A percentile compares a stretch with the other conserved stretches of the same genome.
Evolutionary conservation across 1,139 yeast species (phyloP).

Genomic region (Hyphopichia khmerensis): DNA sequence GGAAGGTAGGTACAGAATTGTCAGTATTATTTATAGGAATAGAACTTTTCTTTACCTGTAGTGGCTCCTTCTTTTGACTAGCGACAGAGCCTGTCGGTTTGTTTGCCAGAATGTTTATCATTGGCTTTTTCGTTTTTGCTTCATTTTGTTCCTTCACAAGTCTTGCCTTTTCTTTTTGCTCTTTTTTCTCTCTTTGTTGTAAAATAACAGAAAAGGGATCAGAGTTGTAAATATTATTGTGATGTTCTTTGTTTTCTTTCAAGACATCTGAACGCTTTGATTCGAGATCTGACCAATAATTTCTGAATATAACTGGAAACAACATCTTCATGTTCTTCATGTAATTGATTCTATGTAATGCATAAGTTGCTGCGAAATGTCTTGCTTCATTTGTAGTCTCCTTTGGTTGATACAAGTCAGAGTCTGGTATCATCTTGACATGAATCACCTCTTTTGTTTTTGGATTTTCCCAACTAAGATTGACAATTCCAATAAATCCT

Average conservation of each 20-base stretch:
- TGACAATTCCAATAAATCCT: slow-evolving; percentile 62
- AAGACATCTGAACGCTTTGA: slow-evolving; percentile 47
- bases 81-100: not conserved
- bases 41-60: not conserved
- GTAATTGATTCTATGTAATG: slow-evolving; percentile 74
- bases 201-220: slow-evolving; percentile 71
- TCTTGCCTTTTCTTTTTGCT: slow-evolving; percentile 43
- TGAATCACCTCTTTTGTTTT: slow-evolving; percentile 68
- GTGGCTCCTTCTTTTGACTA: not conserved
- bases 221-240: slow-evolving; percentile 54
- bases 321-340: slow-evolving; percentile 84
- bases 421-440: slow-evolving; percentile 63
- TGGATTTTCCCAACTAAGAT: slow-evolving; percentile 72
- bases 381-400: slow-evolving; percentile 87
- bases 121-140: slow-evolving; percentile 41
- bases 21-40: not conserved
- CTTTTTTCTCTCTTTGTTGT: slow-evolving; percentile 49
- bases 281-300: slow-evolving; percentile 75
- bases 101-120: slow-evolving; percentile 31
- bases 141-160: slow-evolving; percentile 36
- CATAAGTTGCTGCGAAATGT: slow-evolving; percentile 86
- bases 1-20: slow-evolving; percentile 28
- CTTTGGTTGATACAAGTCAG: slow-evolving; percentile 53
- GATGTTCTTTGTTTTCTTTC: slow-evolving; percentile 46
- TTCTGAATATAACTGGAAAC: slow-evolving; percentile 78